Evolutionary conservation across 2,329 filamentous ascomycete species (phyloP).

Genomic region (Fusarium bulbicola): DNA sequence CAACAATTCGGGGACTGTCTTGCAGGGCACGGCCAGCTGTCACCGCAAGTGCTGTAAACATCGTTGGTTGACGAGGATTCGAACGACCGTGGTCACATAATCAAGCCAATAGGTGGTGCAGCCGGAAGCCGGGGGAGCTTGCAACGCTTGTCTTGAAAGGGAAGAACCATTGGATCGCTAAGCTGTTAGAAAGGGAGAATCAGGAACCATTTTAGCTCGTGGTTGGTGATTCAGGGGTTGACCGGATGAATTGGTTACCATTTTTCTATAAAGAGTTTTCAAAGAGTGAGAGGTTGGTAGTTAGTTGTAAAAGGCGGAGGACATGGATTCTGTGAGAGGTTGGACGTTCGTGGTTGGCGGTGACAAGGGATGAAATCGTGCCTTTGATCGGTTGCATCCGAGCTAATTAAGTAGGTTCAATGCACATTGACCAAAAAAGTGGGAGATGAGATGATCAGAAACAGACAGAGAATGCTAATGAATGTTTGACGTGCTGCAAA

Average conservation of each 20-base stretch:
- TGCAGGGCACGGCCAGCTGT: slow-evolving; percentile 40
- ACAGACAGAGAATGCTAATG: not conserved
- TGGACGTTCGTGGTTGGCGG: slow-evolving; percentile 21
- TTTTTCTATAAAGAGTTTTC: not conserved
- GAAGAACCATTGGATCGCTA: slow-evolving; percentile 38
- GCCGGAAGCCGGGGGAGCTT: slow-evolving; percentile 37
- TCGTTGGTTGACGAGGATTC: slow-evolving; percentile 29
- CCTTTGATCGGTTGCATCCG: slow-evolving; percentile 39
- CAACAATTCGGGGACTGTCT: slow-evolving; percentile 21
- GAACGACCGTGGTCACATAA: slow-evolving; percentile 14
- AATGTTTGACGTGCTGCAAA: slow-evolving; percentile 1
- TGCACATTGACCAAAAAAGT: slow-evolving; percentile 20
- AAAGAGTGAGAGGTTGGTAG: slow-evolving; percentile 22
- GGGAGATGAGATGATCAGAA: slow-evolving; percentile 12
- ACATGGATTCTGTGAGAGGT: slow-evolving; percentile 9
- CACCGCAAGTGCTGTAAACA: slow-evolving; percentile 41
- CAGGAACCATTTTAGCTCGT: slow-evolving; percentile 34
- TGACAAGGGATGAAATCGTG: slow-evolving; percentile 20
- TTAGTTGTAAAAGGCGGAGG: not conserved
- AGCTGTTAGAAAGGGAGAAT: slow-evolving; percentile 9
- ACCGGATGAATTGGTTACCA: not conserved
- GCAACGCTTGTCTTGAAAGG: slow-evolving; percentile 32
- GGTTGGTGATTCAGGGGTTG: slow-evolving; percentile 25
- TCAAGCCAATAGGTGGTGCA: slow-evolving; percentile 41
- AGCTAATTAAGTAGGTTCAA: slow-evolving; percentile 14